phyloP scores from a whole-genome alignment of 805 yeast species.

The Metschnikowia colocasiae region DNA sequence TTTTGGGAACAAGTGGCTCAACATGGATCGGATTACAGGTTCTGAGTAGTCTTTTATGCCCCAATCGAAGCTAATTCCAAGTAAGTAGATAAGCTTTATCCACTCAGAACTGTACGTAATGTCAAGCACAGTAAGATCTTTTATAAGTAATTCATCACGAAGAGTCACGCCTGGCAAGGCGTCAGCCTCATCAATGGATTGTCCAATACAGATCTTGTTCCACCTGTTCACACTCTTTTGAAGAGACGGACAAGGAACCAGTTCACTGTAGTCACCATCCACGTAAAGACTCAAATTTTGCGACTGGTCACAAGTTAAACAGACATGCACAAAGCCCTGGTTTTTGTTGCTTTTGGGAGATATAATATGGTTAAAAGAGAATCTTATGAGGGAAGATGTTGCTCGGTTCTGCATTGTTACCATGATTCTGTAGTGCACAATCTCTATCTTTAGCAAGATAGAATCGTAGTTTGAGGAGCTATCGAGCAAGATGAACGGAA shows the following conservation, averaged over 20 bases:
- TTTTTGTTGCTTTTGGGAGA: conserved; percentile 10
- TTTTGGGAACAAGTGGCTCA: conserved; percentile 6
- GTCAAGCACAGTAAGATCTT: conserved; percentile 40
- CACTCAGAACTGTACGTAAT: conserved; percentile 44
- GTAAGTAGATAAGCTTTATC: conserved; percentile 44
- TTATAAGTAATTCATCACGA: conserved; percentile 22
- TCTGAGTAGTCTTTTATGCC: conserved; percentile 35
- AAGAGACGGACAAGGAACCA: conserved; percentile 36
- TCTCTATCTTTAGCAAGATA: conserved; percentile 25
- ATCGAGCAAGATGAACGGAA: conserved; percentile 26
- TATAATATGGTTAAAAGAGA: conserved; percentile 32
- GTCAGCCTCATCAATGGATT: conserved; percentile 10
- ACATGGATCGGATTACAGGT: conserved; percentile 23
- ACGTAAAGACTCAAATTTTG: conserved; percentile 43
- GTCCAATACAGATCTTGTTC: conserved; percentile 38
- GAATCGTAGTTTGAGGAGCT: conserved; percentile 23
- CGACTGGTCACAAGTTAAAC: conserved; percentile 35
- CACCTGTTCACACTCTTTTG: conserved; percentile 27
- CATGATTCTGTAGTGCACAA: conserved; percentile 27
- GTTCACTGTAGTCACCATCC: conserved; percentile 48
- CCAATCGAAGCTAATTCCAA: conserved; percentile 49
- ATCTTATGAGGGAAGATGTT: conserved; percentile 26
- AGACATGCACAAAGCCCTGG: conserved; percentile 30
- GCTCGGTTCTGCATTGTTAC: conserved; percentile 26
- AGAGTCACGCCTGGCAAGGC: not conserved